These are phyloP conservation scores for Trichoderma citrinoviride DNA, from an alignment of 2,329 filamentous ascomycete genomes.

Conservation along the genomic window DNA sequence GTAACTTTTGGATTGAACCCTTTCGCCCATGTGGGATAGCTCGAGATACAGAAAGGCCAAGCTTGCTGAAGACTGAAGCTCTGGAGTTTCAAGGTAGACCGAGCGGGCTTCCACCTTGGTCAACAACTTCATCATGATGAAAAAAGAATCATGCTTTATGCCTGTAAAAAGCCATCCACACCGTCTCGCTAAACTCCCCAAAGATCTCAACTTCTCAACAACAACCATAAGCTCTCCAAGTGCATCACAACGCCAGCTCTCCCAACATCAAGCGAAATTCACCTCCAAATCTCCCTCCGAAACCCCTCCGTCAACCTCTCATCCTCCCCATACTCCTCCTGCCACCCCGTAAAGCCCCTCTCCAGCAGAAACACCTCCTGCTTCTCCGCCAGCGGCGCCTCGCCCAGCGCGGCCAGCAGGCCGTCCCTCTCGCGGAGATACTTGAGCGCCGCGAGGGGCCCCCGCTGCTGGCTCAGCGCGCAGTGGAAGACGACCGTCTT, in stretches of 20 bases:
- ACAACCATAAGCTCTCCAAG: background rate
- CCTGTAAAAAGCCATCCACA: no score
- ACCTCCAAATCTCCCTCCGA: conserved; percentile 78
- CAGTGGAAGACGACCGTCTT: conserved; percentile 93
- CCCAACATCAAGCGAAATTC: background rate
- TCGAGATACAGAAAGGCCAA: no score
- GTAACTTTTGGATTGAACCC: no score
- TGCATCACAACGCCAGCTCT: background rate
- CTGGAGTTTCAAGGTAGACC: no score
- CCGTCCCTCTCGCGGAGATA: conserved; percentile 72
- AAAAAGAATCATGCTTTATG: no score
- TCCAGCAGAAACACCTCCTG: conserved; percentile 83
- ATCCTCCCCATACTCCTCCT: conserved; percentile 78
- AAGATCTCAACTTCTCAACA: background rate
- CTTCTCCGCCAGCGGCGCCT: conserved; percentile 31
- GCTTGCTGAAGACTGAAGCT: no score
- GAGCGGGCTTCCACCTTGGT: no score
- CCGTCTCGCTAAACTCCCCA: no score
- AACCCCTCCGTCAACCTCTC: conserved; percentile 79
- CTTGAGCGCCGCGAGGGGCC: conserved; percentile 76
- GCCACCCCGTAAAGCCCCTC: conserved; percentile 84
- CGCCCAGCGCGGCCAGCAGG: conserved; percentile 34
- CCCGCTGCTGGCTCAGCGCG: conserved; percentile 84
- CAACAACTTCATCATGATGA: no score
- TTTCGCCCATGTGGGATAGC: no score